Conservation (phyloP, 345 rosid genomes). For the Garcia nutans region DNA sequence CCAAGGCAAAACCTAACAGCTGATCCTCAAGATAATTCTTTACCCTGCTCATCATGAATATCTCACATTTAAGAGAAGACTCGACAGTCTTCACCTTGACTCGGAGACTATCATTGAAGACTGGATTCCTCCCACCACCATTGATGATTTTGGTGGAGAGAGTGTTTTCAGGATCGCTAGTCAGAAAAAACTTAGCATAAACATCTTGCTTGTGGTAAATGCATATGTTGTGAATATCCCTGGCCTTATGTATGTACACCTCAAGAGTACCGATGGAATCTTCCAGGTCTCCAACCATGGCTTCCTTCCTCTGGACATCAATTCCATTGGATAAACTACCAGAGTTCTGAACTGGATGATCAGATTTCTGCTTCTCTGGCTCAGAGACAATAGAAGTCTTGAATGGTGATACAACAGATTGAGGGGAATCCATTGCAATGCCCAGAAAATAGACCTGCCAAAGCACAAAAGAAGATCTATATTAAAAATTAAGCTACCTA, state of each 20-base stretch:
- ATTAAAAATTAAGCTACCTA: conserved; percentile 8
- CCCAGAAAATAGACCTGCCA: conserved; percentile 32
- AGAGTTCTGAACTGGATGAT: conserved; percentile 38
- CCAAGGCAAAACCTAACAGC: conserved; percentile 83
- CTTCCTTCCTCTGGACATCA: conserved; percentile 40
- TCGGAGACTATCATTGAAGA: conserved; percentile 70
- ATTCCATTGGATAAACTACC: conserved; percentile 38
- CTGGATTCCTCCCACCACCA: conserved; percentile 98
- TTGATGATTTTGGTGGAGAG: conserved; percentile 90
- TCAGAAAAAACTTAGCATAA: conserved; percentile 92
- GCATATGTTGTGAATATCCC: conserved; percentile 98
- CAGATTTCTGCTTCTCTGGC: conserved; percentile 54
- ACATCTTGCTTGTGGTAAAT: conserved; percentile 99
- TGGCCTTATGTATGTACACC: conserved; percentile 81
- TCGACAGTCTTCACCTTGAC: conserved; percentile 68
- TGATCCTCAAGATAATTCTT: conserved; percentile 97
- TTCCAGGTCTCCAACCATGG: conserved; percentile 33
- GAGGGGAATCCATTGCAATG: conserved; percentile 83
- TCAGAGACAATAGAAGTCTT: conserved; percentile 50
- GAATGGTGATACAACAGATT: conserved; percentile 91
- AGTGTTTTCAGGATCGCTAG: conserved; percentile 72
- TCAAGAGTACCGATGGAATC: conserved; percentile 63
- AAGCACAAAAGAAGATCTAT: conserved; percentile 25
- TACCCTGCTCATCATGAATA: conserved; percentile 99
- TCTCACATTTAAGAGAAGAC: conserved; percentile 82